These are phyloP conservation scores for Ophiostoma novo-ulmi DNA, from an alignment of 2,329 filamentous ascomycete species.

Conservation along the genomic window DNA sequence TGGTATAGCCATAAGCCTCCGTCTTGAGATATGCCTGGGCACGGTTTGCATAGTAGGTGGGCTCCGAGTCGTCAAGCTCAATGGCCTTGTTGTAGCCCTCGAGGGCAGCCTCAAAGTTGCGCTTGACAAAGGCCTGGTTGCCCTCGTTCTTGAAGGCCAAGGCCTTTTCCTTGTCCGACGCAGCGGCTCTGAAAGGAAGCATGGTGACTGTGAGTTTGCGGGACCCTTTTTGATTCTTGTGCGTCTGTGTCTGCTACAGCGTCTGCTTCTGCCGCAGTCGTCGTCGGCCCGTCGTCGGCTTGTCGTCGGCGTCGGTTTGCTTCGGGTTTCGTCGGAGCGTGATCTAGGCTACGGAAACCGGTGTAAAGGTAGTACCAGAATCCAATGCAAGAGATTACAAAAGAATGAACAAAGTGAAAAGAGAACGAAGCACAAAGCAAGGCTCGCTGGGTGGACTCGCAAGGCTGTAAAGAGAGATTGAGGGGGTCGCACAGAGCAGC, in stretches of 20 bases:
- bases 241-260: not conserved
- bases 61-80: constrained; percentile 72
- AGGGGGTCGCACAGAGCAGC: not conserved
- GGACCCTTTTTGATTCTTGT: not conserved
- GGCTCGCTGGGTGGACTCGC: constrained; percentile 3
- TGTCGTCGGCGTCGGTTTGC: constrained; percentile 1
- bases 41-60: constrained; percentile 88
- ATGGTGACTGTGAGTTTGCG: not conserved
- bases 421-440: constrained; percentile 4
- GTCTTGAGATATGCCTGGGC: constrained; percentile 96
- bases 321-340: not conserved
- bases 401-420: not conserved
- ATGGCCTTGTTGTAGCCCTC: constrained; percentile 86
- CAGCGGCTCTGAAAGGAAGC: constrained; percentile 8
- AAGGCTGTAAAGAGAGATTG: not conserved
- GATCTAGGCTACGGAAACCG: not conserved
- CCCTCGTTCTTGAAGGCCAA: constrained; percentile 85
- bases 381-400: not conserved
- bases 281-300: not conserved
- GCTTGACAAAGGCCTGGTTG: constrained; percentile 83
- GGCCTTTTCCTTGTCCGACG: constrained; percentile 57
- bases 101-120: constrained; percentile 80
- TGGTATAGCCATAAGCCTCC: constrained; percentile 89
- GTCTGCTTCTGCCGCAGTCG: not conserved
- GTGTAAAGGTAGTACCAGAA: not conserved